Percentiles rank a stretch among this genome's conserved stretches.
phyloP scores from a whole-genome alignment of 768 basidiomycete genomes.

The Termitomyces sp. region DNA sequence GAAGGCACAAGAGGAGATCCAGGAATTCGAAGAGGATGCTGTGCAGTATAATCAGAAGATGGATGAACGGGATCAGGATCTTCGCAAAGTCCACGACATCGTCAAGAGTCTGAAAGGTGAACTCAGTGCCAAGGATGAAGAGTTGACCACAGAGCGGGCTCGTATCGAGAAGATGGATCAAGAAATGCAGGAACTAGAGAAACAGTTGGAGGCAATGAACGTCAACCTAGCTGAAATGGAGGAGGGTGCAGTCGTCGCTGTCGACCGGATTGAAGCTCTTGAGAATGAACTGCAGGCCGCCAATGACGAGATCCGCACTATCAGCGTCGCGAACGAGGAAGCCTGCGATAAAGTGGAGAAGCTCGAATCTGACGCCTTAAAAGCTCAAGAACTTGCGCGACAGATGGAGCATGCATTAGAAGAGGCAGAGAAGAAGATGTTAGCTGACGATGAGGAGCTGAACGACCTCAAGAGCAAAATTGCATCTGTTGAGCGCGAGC shows the following conservation, averaged over 20 bases:
- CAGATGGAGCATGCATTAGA: slow-evolving; percentile 77
- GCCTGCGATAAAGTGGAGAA: slow-evolving; percentile 42
- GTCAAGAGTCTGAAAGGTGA: slow-evolving; percentile 41
- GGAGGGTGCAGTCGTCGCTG: slow-evolving; percentile 46
- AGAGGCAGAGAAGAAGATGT: slow-evolving; percentile 68
- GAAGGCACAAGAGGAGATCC: slow-evolving; percentile 51
- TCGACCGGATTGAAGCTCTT: slow-evolving; percentile 49
- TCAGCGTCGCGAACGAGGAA: slow-evolving; percentile 41
- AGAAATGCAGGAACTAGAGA: slow-evolving; percentile 32
- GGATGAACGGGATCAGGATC: slow-evolving; percentile 50
- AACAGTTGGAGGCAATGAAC: slow-evolving; percentile 44
- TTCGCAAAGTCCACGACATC: slow-evolving; percentile 46
- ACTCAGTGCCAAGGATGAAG: slow-evolving; percentile 29
- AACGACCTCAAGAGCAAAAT: slow-evolving; percentile 47
- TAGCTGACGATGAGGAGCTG: slow-evolving; percentile 50
- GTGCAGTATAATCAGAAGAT: slow-evolving; percentile 43
- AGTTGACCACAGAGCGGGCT: slow-evolving; percentile 25
- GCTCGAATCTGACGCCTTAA: slow-evolving; percentile 46
- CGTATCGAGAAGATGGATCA: slow-evolving; percentile 26
- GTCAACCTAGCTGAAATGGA: slow-evolving; percentile 55
- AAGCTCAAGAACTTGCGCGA: slow-evolving; percentile 47
- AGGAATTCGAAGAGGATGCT: slow-evolving; percentile 60
- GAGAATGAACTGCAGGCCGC: slow-evolving; percentile 47
- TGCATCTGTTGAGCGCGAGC: slow-evolving; percentile 52
- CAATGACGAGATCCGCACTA: slow-evolving; percentile 37